These are phyloP conservation scores for Fusarium nematophilum DNA, from an alignment of 2,329 filamentous ascomycete species.

Conservation along the genomic window DNA sequence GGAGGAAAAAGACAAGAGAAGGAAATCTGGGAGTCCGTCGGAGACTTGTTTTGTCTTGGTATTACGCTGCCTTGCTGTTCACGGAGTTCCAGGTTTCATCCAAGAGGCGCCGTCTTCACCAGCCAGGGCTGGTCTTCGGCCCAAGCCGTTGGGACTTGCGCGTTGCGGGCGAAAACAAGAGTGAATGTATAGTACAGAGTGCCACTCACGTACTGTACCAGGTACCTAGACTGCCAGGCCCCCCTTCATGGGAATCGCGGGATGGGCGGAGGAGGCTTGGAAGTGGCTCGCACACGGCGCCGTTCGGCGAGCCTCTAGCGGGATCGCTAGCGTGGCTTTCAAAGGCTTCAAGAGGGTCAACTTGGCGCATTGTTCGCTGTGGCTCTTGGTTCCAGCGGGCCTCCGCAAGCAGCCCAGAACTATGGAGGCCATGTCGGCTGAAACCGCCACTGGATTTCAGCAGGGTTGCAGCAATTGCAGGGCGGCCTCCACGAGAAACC, in stretches of 20 bases:
- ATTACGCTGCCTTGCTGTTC: slow-evolving; percentile 11
- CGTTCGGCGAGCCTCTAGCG: neutral
- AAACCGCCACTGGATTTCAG: slow-evolving; percentile 39
- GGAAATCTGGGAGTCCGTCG: slow-evolving; percentile 27
- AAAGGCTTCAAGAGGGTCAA: slow-evolving; percentile 2
- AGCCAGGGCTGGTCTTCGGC: slow-evolving; percentile 10
- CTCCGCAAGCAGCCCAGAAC: slow-evolving; percentile 22
- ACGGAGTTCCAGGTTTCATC: slow-evolving; percentile 30
- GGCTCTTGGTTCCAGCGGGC: slow-evolving; percentile 34
- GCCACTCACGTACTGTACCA: slow-evolving; percentile 20
- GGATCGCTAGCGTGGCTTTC: neutral
- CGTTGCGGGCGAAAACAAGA: slow-evolving; percentile 8
- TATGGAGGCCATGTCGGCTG: slow-evolving; percentile 33
- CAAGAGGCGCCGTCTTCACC: slow-evolving; percentile 19
- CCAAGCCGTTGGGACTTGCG: slow-evolving; percentile 31
- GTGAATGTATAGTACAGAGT: too few relatives aligned
- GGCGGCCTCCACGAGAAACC: neutral
- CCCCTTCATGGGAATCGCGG: slow-evolving; percentile 4
- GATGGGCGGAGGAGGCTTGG: slow-evolving; percentile 28
- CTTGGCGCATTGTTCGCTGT: slow-evolving; percentile 38
- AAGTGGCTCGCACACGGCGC: slow-evolving; percentile 24
- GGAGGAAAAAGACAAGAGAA: slow-evolving; percentile 3
- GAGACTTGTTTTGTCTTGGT: slow-evolving; percentile 13
- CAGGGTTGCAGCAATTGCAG: slow-evolving; percentile 11
- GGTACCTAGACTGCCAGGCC: neutral